Conservation (phyloP, 345 rosid species). For the Ceriops zippeliana region DNA sequence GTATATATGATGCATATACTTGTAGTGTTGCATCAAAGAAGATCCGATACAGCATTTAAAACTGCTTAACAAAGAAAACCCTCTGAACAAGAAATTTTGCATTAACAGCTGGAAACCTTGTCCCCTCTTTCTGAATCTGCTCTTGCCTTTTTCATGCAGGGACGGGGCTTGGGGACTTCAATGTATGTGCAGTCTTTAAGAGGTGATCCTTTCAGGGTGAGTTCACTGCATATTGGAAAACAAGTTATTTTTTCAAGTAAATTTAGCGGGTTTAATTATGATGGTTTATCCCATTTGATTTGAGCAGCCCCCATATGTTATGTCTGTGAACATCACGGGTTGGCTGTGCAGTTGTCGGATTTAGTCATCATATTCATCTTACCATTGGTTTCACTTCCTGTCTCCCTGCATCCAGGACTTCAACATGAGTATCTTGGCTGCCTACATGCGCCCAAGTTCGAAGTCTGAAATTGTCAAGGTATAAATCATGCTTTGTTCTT, state of each 20-base stretch:
- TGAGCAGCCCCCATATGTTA: conserved; percentile 4
- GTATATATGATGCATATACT: neutral
- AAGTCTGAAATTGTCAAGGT: conserved; percentile 92
- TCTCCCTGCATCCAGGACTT: conserved; percentile 50
- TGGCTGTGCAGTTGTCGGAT: conserved; percentile 1
- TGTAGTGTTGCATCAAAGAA: neutral
- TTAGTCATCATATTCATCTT: neutral
- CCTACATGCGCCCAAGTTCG: conserved; percentile 69
- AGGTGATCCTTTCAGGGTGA: conserved; percentile 90
- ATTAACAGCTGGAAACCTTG: neutral
- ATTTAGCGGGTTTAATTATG: too few relatives aligned
- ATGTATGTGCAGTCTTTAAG: conserved; percentile 92
- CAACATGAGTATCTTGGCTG: conserved; percentile 88
- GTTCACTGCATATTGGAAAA: conserved; percentile 17
- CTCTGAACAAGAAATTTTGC: neutral
- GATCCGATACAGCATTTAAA: neutral
- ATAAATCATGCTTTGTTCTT: conserved; percentile 1
- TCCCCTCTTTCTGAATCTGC: neutral
- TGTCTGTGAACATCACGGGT: neutral
- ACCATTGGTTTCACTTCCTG: neutral
- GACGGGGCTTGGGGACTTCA: conserved; percentile 51
- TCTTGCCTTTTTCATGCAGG: conserved; percentile 40
- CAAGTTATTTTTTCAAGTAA: neutral
- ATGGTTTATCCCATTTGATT: neutral
- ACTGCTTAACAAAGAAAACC: neutral